These are phyloP conservation scores for Seiridium unicorne DNA, from an alignment of 2,329 filamentous ascomycete genomes.

Conservation along the genomic window DNA sequence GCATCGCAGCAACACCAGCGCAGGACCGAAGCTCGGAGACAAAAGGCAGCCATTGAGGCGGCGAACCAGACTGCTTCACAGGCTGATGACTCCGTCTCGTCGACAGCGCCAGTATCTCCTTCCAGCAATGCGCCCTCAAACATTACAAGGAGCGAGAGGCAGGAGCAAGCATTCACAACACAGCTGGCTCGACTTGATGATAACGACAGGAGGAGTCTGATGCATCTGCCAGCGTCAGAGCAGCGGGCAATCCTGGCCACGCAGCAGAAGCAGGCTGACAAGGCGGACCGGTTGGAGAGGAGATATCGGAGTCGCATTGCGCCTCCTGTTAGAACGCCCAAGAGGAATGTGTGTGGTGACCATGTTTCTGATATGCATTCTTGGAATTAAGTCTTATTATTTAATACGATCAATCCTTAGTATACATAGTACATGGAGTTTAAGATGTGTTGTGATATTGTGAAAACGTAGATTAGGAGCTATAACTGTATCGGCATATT, in stretches of 20 bases:
- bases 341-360: no score
- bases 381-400: no score
- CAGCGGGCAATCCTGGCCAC: conserved; percentile 24
- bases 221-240: conserved; percentile 26
- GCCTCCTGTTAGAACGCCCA: no score
- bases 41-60: neutral
- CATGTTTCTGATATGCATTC: no score
- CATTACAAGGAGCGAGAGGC: conserved; percentile 12
- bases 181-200: conserved; percentile 24
- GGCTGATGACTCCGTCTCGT: neutral
- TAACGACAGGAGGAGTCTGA: conserved; percentile 23
- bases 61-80: neutral
- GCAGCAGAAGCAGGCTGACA: conserved; percentile 26
- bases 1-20: neutral
- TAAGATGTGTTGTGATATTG: no score
- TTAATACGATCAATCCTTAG: no score
- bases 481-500: no score
- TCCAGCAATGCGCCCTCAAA: neutral
- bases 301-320: conserved; percentile 17
- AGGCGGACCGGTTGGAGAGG: conserved; percentile 16
- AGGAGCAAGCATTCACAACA: conserved; percentile 12
- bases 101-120: neutral
- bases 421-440: no score
- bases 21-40: neutral
- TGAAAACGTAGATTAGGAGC: no score